These are phyloP conservation scores for Exophiala xenobiotica DNA, from an alignment of 2,329 filamentous ascomycete genomes.

Conservation along the genomic window DNA sequence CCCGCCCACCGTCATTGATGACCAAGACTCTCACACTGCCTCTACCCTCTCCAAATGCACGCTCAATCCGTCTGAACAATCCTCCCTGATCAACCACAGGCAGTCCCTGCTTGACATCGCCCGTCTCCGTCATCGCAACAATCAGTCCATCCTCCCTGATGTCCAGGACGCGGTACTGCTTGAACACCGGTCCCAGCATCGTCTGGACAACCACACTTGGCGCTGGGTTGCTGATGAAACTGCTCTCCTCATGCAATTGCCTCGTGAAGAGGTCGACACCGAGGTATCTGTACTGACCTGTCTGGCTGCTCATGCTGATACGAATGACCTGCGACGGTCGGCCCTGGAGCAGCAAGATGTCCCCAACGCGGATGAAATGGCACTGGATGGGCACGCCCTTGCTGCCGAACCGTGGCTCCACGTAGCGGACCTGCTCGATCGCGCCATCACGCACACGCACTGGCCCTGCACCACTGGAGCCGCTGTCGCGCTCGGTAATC, in stretches of 20 bases:
- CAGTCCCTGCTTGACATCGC: slow-evolving; percentile 96
- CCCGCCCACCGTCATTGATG: slow-evolving; percentile 86
- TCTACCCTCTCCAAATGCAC: slow-evolving; percentile 85
- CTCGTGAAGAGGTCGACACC: slow-evolving; percentile 99
- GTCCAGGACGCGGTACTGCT: slow-evolving; percentile 99
- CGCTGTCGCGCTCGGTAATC: slow-evolving; percentile 44
- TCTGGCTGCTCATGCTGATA: slow-evolving; percentile 96
- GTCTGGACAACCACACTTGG: slow-evolving; percentile 98
- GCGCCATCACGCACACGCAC: slow-evolving; percentile 41
- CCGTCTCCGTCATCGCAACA: slow-evolving; percentile 97
- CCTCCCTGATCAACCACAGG: slow-evolving; percentile 93
- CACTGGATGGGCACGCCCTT: slow-evolving; percentile 80
- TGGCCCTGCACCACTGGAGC: slow-evolving; percentile 39
- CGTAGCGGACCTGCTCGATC: slow-evolving; percentile 49
- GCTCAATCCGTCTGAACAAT: slow-evolving; percentile 76
- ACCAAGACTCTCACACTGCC: slow-evolving; percentile 94
- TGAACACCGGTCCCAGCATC: slow-evolving; percentile 99
- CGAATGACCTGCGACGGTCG: slow-evolving; percentile 99
- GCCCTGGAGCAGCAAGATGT: slow-evolving; percentile 98
- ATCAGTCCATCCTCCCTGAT: slow-evolving; percentile 79
- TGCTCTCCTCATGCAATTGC: slow-evolving; percentile 98
- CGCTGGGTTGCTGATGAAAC: slow-evolving; percentile 94
- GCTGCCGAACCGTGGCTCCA: slow-evolving; percentile 52
- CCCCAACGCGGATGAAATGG: slow-evolving; percentile 99
- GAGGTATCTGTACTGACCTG: slow-evolving; percentile 98